Evolutionary conservation across 331 rosid species (phyloP), one percentile per base, ranked within the genome.

Genomic region (Telfairia occidentalis): DNA sequence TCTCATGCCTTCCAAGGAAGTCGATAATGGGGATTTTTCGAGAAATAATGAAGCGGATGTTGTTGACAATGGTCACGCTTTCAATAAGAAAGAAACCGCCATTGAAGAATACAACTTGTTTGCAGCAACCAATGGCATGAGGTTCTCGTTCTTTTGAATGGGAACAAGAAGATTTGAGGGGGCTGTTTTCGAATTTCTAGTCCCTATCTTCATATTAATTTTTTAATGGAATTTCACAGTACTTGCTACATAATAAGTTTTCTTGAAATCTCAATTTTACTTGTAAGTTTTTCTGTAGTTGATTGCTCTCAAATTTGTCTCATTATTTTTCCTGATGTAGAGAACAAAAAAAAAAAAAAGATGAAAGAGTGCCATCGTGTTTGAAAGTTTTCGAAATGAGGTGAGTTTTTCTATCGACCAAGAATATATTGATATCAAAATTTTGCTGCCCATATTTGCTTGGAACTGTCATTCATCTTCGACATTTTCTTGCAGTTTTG

Each of bases 71-170:
- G 89, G 84, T 65, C 85, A 69, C 16, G 80, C 83, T n/a, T 83
- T 87, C 85, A 85, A 65, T 81, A 86, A 87, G 85, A 90, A 85
- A 76, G 97, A 87, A 84, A 78, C 87, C n/a, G 83, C 85, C 71
- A 77, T 88, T 83, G 96, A 92, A 86, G 99, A 92, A 79, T 95
- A 95, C 97, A 92, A 83, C 86, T 84, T 95, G 83, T 95, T 95
- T 86, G 92, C 97, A 4, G 86, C 97, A 72, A 87, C 90, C 78
- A 90, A 92, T 18, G 87, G 86, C 72, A 42, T 87, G 78, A 81
- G 87, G 85, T 90, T 95, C 85, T 81, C 92, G 6, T 84, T 92
- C 90, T 90, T 88, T 84, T 89, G 76, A 85, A 80, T 43, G 54
- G 43, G 19, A 60, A 29, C 55, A 37, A 26, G 71, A 59, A 55